Conservation (phyloP, 257 asterid genomes). For the Plantago elongata region DNA sequence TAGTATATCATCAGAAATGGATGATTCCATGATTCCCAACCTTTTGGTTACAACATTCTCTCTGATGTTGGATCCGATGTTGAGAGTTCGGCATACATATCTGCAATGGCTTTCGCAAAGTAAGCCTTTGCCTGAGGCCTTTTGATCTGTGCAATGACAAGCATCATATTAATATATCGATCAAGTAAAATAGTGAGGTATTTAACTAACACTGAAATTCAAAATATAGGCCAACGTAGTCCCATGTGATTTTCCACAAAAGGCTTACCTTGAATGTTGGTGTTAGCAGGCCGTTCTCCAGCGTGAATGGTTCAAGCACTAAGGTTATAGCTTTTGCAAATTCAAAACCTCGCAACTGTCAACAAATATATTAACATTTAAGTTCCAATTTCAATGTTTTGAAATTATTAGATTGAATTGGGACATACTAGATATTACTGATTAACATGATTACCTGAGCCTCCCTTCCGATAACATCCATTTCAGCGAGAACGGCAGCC, state of each 20-base stretch:
- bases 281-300: slow-evolving; percentile 69
- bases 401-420: not conserved
- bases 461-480: slow-evolving; percentile 60
- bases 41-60: slow-evolving; percentile 22
- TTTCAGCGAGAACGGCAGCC: slow-evolving; percentile 62
- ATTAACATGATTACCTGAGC: slow-evolving; percentile 46
- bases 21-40: not conserved
- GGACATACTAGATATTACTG: not conserved
- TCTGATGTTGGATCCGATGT: slow-evolving; percentile 34
- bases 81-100: slow-evolving; percentile 57
- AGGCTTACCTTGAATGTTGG: slow-evolving; percentile 66
- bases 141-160: slow-evolving; percentile 45
- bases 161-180: not conserved
- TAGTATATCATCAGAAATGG: not conserved
- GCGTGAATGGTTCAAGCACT: slow-evolving; percentile 55
- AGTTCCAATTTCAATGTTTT: not conserved
- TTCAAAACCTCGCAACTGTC: slow-evolving; percentile 78
- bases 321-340: slow-evolving; percentile 63
- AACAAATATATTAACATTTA: no score
- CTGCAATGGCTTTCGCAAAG: slow-evolving; percentile 53
- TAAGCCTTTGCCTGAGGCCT: slow-evolving; percentile 66
- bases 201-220: not conserved
- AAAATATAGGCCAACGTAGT: not conserved
- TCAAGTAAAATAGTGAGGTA: not conserved
- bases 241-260: no score